Evolutionary conservation across 2,329 filamentous ascomycete species (phyloP), one percentile per base, ranked within the genome.

Genomic region (Sarocladium kiliense): DNA sequence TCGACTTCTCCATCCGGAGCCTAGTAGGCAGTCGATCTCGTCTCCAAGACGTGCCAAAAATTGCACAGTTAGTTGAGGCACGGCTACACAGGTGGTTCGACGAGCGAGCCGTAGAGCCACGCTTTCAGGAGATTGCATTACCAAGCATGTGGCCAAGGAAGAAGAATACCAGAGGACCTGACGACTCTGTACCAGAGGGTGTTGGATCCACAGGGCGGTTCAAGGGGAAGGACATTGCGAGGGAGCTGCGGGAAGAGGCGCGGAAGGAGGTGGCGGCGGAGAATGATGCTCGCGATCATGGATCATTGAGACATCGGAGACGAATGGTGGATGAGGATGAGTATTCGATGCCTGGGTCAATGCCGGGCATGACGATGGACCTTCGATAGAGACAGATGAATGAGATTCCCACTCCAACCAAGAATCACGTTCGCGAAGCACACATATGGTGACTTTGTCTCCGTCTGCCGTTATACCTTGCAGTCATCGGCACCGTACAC

Each of bases 81-180:
- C 80, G 89, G 18, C 77, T 95, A 16, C 89, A 94, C 70, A 83
- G 84, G 55, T 95, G 90, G 90, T 93, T 95, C 68, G 89, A 94
- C 68, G 89, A 94, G 66, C 83, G 90, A 47, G 89, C 86, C 59
- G 90, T 95, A 6, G 89, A 94, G 71, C 90, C 90, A 2, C 81
- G 89, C 25, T 94, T 94, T 69, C 90, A 94, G 67, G 89, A 94
- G 66, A 93, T 94, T 60, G 87, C 88, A 1, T 76, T 95, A 9
- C 90, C 90, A 0, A 91, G 84, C 62, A 67, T 94, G 57, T 95
- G 90, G 90, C 90, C 90, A 1, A 76, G 89, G 47, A 93, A 92
- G 75, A 87, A 85, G 74, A 95, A 91, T 62, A 91, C 89, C 0
- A 76, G 89, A 25, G 89, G 88, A 3, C 87, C 86, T 1, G 86